Percentiles rank a stretch among this genome's conserved stretches.
phyloP scores from a whole-genome alignment of 805 yeast species.

The Candida dajiaensis region DNA sequence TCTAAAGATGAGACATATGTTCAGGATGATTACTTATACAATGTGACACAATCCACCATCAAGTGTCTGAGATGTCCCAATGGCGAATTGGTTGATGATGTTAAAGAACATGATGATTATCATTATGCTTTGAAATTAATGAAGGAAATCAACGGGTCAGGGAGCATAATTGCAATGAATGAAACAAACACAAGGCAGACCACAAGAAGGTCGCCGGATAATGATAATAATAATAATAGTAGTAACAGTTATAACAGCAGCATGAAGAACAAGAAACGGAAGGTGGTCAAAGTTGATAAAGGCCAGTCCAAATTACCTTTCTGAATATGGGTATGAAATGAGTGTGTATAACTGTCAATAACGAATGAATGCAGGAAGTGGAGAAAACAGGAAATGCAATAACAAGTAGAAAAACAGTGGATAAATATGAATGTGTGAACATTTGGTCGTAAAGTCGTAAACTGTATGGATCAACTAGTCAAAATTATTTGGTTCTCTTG shows the following conservation, averaged over 20 bases:
- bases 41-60: neutral
- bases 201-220: neutral
- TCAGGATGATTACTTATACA: neutral
- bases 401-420: too few species aligned
- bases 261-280: constrained; percentile 5
- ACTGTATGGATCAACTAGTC: neutral
- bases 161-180: neutral
- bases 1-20: constrained; percentile 5
- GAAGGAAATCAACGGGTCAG: constrained; percentile 15
- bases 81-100: constrained; percentile 15
- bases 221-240: neutral
- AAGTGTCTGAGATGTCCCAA: constrained; percentile 4
- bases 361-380: too few species aligned
- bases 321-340: constrained; percentile 1
- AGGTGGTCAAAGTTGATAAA: constrained; percentile 4
- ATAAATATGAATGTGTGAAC: neutral
- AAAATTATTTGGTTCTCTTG: neutral
- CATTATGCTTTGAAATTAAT: constrained; percentile 49
- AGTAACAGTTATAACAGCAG: too few species aligned
- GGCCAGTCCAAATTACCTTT: constrained; percentile 22
- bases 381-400: neutral
- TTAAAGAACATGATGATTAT: constrained; percentile 46
- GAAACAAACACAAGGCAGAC: neutral
- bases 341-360: neutral
- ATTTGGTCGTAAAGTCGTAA: neutral